Base-by-base conservation (phyloP, 1,284 basidiomycete species). In the Pulchroboletus neoregius region DNA sequence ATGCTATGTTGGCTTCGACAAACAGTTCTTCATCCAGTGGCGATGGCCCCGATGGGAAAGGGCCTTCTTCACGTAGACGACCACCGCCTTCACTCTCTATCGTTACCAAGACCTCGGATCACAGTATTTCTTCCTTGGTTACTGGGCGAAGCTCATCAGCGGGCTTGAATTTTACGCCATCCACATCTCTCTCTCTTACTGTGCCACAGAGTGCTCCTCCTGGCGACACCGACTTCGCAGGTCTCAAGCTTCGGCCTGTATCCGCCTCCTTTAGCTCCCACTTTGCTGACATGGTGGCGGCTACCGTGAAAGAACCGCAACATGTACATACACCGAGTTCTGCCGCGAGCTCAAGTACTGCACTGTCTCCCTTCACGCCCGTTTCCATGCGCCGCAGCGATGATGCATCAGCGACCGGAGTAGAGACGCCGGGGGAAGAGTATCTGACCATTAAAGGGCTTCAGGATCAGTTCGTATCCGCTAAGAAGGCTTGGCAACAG, bases 191-290 rank as follows among this genome's bases (percentile, higher is more conserved):
- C 26, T 46, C 50, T 8, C 43, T 50, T 18, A 38, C 39, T 32
- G 41, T 59, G 34, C 73, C 80, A 1, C 73, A 73, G 55, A 86
- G 82, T 56, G 85, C 84, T 15, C 86, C 86, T 5, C 71, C 84
- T 12, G 69, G 75, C 38, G 71, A 79, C 8, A 68, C 74, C 0
- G 76, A 80, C 46, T 90, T 88, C 56, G 73, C 80, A 7, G 68
- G 76, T 4, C 72, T 91, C 32, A 82, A 78, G 58, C 67, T 91
- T 39, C 76, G 89, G 15, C 88, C 88, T 1, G 72, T 91, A 16
- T 91, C 87, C 11, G 80, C 83, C 8, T 72, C 83, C 26, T 90
- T 91, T 63, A 82, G 84, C 53, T 69, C 78, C 7, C 79, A 85
- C 31, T 87, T 91, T 52, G 69, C 75, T 12, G 80, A 83, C 31